Base-by-base conservation (phyloP, 345 rosid species). In the Arabidopsis arenosa region DNA sequence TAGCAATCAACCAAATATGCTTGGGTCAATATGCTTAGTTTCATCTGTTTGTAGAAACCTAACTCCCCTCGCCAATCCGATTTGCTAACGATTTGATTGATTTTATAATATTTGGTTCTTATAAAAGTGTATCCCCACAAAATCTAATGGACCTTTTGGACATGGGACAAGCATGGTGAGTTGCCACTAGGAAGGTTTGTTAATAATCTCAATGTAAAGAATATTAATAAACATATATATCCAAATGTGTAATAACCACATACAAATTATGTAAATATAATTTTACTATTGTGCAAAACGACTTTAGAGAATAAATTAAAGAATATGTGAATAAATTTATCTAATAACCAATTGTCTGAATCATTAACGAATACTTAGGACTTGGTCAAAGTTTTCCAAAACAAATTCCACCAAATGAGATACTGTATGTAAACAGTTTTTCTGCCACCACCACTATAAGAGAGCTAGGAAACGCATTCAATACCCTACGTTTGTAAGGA, bases 371-470 rank as follows among this genome's bases (percentile, higher is more conserved):
- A 26, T 41, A 21, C 5, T 35, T 40, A n/a, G 10, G 35, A 49
- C 12, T 66, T 47, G 44, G 62, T 40, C 12, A 52, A 37, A 51
- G n/a, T 55, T 73, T 52, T 18, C 56, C 70, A 58, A 18, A 57
- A 17, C 36, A 12, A 21, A 18, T 43, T 53, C 15, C 23, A 66
- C 23, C 41, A 7, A 37, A 11, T 47, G 44, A 36, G 57, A 15
- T 5, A 23, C 26, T 23, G 26, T 23, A 47, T 49, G 30, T 62
- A 21, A 37, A 36, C 65, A 44, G 4, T 65, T 44, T 65, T 74
- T 74, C 72, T 55, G 72, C 72, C 41, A 74, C 78, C 78, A 55
- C 78, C 65, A 74, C 58, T 23, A 74, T 32, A 41, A 63, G 40
- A 44, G 47, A 74, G 32, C 32, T 28, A 28, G 21, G 40, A 45